phyloP scores from a whole-genome alignment of 371 early-diverging fungal species.

The Sporodiniella umbellata region DNA sequence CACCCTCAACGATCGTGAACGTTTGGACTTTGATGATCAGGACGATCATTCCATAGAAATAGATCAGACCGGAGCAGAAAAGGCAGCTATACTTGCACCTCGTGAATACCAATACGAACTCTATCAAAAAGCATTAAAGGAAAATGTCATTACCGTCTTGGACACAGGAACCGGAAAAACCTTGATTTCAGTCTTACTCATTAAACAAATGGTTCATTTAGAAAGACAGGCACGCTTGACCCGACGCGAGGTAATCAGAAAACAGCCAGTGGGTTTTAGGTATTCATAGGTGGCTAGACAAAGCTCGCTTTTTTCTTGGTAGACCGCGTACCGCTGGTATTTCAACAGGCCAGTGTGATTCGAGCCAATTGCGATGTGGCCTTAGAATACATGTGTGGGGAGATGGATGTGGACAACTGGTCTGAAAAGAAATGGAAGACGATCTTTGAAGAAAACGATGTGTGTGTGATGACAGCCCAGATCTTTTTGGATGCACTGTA shows the following conservation, averaged over 20 bases:
- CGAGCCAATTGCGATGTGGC: constrained; percentile 56
- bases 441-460: constrained; percentile 58
- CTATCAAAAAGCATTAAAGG: constrained; percentile 57
- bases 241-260: constrained; percentile 40
- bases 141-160: constrained; percentile 83
- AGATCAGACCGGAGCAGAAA: constrained; percentile 9
- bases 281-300: constrained; percentile 23
- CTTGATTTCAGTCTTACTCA: constrained; percentile 80
- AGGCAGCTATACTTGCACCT: constrained; percentile 39
- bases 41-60: constrained; percentile 11
- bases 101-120: constrained; percentile 81
- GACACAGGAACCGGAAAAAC: constrained; percentile 96
- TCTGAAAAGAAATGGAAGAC: constrained; percentile 56
- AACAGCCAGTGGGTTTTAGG: no score
- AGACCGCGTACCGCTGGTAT: constrained; percentile 80
- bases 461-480: constrained; percentile 87
- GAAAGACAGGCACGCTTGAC: constrained; percentile 31
- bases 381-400: constrained; percentile 65
- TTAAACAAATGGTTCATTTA: constrained; percentile 60
- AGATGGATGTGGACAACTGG: constrained; percentile 65
- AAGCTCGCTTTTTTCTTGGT: constrained; percentile 79
- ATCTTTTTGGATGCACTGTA: constrained; percentile 76
- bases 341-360: constrained; percentile 80
- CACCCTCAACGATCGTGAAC: constrained; percentile 22
- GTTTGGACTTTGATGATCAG: constrained; percentile 20